Percentiles rank a stretch among this genome's conserved stretches.
phyloP scores from a whole-genome alignment of 2,329 filamentous ascomycete genomes.

The Fusarium marasasianum region DNA sequence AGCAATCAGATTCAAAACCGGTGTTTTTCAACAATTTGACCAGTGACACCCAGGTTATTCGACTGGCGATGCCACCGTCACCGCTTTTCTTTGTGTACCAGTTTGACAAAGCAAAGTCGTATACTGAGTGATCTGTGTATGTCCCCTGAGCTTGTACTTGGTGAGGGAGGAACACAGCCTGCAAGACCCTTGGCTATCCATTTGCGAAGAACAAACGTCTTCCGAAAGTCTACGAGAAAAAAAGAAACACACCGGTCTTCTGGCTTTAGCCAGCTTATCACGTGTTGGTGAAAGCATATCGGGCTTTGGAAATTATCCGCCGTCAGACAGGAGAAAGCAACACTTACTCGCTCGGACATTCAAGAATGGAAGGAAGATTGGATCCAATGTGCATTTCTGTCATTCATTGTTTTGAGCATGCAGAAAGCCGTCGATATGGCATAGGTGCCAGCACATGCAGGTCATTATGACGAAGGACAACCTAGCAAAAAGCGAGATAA shows the following conservation, averaged over 20 bases:
- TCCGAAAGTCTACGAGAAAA: neutral
- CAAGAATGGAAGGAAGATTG: neutral
- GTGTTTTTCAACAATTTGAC: neutral
- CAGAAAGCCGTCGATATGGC: constrained; percentile 28
- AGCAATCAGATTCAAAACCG: neutral
- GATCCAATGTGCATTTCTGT: neutral
- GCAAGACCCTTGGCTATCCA: neutral
- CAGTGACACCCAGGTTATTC: neutral
- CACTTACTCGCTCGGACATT: neutral
- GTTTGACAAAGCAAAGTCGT: constrained; percentile 28
- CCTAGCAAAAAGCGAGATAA: constrained; percentile 40
- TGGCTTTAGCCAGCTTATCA: neutral
- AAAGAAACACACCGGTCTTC: neutral
- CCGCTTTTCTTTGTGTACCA: constrained; percentile 37
- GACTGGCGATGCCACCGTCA: constrained; percentile 8
- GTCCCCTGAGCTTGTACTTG: neutral
- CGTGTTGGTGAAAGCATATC: neutral
- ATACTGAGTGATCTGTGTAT: constrained; percentile 12
- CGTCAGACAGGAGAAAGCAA: neutral
- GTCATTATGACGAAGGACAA: constrained; percentile 31
- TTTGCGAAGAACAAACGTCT: neutral
- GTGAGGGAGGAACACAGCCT: neutral
- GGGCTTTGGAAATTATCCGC: neutral
- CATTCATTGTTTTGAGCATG: constrained; percentile 11
- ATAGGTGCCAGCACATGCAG: constrained; percentile 36